These are phyloP conservation scores for Peronospora tabacina DNA, from an alignment of 352 stramenopile species.

Conservation along the genomic window DNA sequence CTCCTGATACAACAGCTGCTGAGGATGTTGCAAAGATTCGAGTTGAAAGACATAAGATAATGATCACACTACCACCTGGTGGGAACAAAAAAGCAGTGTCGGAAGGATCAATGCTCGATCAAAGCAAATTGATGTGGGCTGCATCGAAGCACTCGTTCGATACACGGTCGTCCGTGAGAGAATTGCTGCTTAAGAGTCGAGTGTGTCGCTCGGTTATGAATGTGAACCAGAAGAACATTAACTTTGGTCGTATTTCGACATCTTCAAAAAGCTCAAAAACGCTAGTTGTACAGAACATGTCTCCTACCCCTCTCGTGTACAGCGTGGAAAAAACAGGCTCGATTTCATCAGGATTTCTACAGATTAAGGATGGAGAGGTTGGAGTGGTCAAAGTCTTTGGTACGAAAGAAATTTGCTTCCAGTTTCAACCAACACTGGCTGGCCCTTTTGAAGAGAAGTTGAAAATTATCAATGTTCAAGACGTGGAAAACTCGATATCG, in stretches of 20 bases:
- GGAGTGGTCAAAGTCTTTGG: slow-evolving; percentile 84
- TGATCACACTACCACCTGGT: slow-evolving; percentile 77
- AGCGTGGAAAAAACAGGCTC: slow-evolving; percentile 85
- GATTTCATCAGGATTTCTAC: slow-evolving; percentile 85
- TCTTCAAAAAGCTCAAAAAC: slow-evolving; percentile 84
- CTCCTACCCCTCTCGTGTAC: slow-evolving; percentile 75
- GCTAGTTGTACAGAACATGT: slow-evolving; percentile 84
- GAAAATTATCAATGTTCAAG: slow-evolving; percentile 87
- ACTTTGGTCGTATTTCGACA: slow-evolving; percentile 82
- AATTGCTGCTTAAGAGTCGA: slow-evolving; percentile 76
- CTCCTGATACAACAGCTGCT: slow-evolving; percentile 25
- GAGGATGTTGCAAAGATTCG: slow-evolving; percentile 53
- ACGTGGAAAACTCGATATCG: slow-evolving; percentile 78
- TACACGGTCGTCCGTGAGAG: slow-evolving; percentile 62
- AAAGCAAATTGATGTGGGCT: slow-evolving; percentile 52
- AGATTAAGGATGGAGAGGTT: slow-evolving; percentile 84
- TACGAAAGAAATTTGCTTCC: slow-evolving; percentile 85
- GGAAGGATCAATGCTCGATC: slow-evolving; percentile 49
- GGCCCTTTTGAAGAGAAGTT: slow-evolving; percentile 86
- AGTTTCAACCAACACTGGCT: slow-evolving; percentile 81
- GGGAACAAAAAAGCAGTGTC: slow-evolving; percentile 79
- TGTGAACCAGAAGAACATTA: slow-evolving; percentile 90
- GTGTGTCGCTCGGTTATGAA: slow-evolving; percentile 85
- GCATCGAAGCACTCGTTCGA: slow-evolving; percentile 79
- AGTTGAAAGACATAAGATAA: slow-evolving; percentile 84